These are phyloP conservation scores for Xylaria polymorpha DNA, from an alignment of 2,329 filamentous ascomycete genomes.

Conservation along the genomic window DNA sequence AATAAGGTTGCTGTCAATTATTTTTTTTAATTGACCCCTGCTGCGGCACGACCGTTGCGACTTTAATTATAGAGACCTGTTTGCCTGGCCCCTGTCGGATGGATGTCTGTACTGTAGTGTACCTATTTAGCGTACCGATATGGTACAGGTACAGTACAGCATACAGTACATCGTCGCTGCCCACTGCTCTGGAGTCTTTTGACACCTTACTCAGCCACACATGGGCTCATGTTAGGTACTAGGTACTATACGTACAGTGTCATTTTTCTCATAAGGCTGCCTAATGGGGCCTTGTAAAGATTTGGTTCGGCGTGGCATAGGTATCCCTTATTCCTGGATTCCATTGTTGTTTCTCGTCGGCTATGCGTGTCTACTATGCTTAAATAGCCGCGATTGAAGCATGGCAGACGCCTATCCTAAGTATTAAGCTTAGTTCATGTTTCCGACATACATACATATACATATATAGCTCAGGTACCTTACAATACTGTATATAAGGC, in stretches of 20 bases:
- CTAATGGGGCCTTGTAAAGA: neutral
- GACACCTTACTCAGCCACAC: conserved; percentile 22
- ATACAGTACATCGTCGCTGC: neutral
- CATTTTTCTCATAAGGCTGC: neutral
- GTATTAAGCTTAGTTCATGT: neutral
- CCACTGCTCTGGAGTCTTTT: neutral
- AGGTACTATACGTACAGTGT: conserved; percentile 9
- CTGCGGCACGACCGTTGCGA: conserved; percentile 23
- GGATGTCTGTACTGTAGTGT: neutral
- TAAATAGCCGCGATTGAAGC: neutral
- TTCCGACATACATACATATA: neutral
- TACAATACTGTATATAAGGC: neutral
- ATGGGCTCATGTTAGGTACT: conserved; percentile 19
- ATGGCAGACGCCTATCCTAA: neutral
- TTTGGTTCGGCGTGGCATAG: neutral
- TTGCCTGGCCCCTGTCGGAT: neutral
- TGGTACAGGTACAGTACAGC: neutral
- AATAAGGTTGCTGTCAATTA: conserved; percentile 8
- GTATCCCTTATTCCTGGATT: neutral
- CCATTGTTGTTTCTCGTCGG: conserved; percentile 5
- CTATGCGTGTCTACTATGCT: neutral
- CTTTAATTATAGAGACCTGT: conserved; percentile 23
- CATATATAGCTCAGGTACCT: too few relatives aligned
- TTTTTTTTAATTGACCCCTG: conserved; percentile 15
- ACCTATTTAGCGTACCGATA: neutral